Evolutionary conservation across 495 filamentous ascomycete species (phyloP).

Genomic region (Aspergillus heteromorphus): DNA sequence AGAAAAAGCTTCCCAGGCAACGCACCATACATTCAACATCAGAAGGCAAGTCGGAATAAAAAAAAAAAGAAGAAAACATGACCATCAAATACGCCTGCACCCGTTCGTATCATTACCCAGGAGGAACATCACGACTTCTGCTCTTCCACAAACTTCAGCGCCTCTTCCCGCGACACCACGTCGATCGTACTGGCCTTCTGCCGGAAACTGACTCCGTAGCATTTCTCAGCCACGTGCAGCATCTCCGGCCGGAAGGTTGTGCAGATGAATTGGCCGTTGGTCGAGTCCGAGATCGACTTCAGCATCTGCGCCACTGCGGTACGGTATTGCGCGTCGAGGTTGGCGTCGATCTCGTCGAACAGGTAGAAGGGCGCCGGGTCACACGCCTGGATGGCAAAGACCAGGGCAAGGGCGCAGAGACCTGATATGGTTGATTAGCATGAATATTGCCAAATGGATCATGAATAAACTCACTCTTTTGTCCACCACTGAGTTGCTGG

Average conservation of each 20-base stretch:
- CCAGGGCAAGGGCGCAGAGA: conserved; percentile 89
- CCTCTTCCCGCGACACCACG: conserved; percentile 80
- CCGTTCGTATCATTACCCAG: conserved; percentile 11
- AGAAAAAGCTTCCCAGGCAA: not conserved
- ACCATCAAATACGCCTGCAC: conserved; percentile 16
- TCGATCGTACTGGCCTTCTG: conserved; percentile 92
- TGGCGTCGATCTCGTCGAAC: conserved; percentile 98
- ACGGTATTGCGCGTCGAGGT: conserved; percentile 94
- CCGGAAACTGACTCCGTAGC: conserved; percentile 91
- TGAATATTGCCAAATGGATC: not conserved
- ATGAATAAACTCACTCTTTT: conserved; percentile 71
- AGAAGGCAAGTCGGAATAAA: not conserved
- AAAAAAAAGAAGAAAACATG: no score
- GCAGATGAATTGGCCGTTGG: conserved; percentile 68
- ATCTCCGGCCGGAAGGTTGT: conserved; percentile 99
- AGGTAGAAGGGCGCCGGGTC: conserved; percentile 98
- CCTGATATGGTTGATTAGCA: conserved; percentile 46
- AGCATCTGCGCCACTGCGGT: conserved; percentile 90
- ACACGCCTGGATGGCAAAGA: conserved; percentile 98
- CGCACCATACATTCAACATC: not conserved
- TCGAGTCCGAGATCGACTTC: conserved; percentile 61
- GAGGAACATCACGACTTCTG: conserved; percentile 40
- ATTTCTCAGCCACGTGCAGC: conserved; percentile 90
- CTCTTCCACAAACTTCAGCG: conserved; percentile 89
- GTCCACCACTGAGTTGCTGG: conserved; percentile 91